These are phyloP conservation scores for Fusarium austroafricanum DNA, from an alignment of 2,329 filamentous ascomycete genomes.

Conservation along the genomic window DNA sequence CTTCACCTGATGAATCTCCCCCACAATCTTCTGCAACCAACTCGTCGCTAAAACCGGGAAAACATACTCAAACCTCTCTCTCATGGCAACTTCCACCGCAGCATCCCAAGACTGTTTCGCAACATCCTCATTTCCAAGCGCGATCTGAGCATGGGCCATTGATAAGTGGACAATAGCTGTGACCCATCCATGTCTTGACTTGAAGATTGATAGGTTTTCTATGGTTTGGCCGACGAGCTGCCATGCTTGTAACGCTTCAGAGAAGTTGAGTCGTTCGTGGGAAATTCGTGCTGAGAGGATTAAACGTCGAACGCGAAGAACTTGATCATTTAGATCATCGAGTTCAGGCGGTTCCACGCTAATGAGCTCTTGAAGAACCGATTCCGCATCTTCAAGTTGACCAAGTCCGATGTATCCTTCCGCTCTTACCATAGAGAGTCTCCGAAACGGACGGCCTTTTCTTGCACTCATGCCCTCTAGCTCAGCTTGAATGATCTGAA, in stretches of 20 bases:
- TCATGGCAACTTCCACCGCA: conserved; percentile 40
- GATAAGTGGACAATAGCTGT: conserved; percentile 47
- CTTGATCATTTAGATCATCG: conserved; percentile 49
- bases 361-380: conserved; percentile 25
- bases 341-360: conserved; percentile 38
- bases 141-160: conserved; percentile 45
- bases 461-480: conserved; percentile 30
- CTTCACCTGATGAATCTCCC: conserved; percentile 39
- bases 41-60: conserved; percentile 47
- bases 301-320: conserved; percentile 47
- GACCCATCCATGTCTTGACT: conserved; percentile 39
- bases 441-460: conserved; percentile 39
- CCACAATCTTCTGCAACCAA: conserved; percentile 47
- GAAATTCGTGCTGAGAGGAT: conserved; percentile 43
- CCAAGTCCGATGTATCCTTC: conserved; percentile 44
- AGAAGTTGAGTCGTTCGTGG: conserved; percentile 29
- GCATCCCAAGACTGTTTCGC: conserved; percentile 42
- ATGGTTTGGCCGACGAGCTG: conserved; percentile 31
- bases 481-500: conserved; percentile 40
- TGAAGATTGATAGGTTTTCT: conserved; percentile 39
- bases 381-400: conserved; percentile 19
- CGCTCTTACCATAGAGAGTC: conserved; percentile 42
- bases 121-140: conserved; percentile 21
- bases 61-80: conserved; percentile 48
- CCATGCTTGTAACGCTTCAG: conserved; percentile 41